A percentile compares a stretch with the other conserved stretches of the same genome.
Evolutionary conservation across 2,329 filamentous ascomycete species (phyloP).

Genomic region (Mycogone perniciosa): DNA sequence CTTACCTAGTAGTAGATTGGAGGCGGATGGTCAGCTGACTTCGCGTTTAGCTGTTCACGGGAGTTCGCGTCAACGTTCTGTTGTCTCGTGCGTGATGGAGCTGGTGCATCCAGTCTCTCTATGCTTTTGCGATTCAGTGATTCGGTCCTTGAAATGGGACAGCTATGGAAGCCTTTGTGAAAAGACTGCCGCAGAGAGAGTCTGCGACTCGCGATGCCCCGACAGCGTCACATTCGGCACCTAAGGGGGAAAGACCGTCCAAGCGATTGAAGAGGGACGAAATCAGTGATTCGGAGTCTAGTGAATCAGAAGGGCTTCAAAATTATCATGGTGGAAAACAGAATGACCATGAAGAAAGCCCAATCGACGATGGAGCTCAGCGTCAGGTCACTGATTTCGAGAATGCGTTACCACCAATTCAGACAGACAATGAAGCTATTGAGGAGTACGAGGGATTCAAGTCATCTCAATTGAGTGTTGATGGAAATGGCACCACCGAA

Average conservation of each 20-base stretch:
- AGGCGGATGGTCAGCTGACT: constrained; percentile 31
- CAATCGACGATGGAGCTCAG: not conserved
- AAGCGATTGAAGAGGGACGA: constrained; percentile 28
- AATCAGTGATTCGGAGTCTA: constrained; percentile 17
- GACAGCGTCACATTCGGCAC: not conserved
- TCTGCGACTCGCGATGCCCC: not conserved
- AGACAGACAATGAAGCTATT: constrained; percentile 64
- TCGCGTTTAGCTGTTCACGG: constrained; percentile 25
- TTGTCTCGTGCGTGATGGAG: constrained; percentile 3
- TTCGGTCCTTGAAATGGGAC: constrained; percentile 5
- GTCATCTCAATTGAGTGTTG: constrained; percentile 41
- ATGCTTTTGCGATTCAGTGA: not conserved
- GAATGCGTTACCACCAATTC: constrained; percentile 59
- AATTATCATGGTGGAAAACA: not conserved
- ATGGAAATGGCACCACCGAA: constrained; percentile 34
- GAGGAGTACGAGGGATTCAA: constrained; percentile 70
- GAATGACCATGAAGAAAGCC: not conserved
- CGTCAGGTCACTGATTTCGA: constrained; percentile 28
- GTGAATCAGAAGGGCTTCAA: constrained; percentile 15
- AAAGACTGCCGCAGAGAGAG: constrained; percentile 21
- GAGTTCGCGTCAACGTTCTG: constrained; percentile 8
- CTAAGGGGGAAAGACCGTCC: constrained; percentile 18
- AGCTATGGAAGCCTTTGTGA: constrained; percentile 35
- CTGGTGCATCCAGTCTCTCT: not conserved
- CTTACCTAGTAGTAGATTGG: not conserved